Conservation (phyloP, 2,329 filamentous ascomycete genomes). For the Fusarium tricinctum region DNA sequence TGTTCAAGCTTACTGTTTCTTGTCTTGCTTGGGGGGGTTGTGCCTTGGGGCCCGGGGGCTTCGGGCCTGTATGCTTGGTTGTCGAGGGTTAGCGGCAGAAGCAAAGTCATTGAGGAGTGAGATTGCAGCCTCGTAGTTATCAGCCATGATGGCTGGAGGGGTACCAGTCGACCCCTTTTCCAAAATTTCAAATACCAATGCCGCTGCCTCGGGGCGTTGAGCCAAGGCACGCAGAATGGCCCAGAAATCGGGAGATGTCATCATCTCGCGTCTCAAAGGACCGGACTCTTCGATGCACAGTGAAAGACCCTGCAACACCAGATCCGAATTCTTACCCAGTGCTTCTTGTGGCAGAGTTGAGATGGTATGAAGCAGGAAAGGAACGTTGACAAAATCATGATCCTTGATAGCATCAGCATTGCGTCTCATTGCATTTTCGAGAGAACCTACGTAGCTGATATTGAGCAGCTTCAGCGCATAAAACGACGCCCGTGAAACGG, state of each 20-base stretch:
- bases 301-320: conserved; percentile 83
- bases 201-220: conserved; percentile 76
- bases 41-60: conserved; percentile 64
- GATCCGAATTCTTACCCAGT: conserved; percentile 80
- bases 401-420: conserved; percentile 67
- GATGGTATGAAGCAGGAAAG: conserved; percentile 91
- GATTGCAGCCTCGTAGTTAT: conserved; percentile 94
- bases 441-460: conserved; percentile 80
- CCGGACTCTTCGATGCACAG: conserved; percentile 83
- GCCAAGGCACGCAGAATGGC: conserved; percentile 84
- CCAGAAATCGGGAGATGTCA: conserved; percentile 98
- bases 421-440: background rate
- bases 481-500: conserved; percentile 85
- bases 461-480: conserved; percentile 87
- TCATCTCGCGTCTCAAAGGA: conserved; percentile 89
- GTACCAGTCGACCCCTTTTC: conserved; percentile 80
- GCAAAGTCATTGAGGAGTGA: conserved; percentile 90
- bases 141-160: conserved; percentile 88
- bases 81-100: conserved; percentile 81
- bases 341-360: conserved; percentile 86
- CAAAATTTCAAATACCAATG: conserved; percentile 88
- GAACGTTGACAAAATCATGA: conserved; percentile 90
- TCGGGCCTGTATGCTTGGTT: conserved; percentile 76
- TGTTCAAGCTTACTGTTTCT: conserved; percentile 44
- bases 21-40: conserved; percentile 45